Conservation (phyloP, 169 alveolate genomes). For the Plasmodium vivax region DNA sequence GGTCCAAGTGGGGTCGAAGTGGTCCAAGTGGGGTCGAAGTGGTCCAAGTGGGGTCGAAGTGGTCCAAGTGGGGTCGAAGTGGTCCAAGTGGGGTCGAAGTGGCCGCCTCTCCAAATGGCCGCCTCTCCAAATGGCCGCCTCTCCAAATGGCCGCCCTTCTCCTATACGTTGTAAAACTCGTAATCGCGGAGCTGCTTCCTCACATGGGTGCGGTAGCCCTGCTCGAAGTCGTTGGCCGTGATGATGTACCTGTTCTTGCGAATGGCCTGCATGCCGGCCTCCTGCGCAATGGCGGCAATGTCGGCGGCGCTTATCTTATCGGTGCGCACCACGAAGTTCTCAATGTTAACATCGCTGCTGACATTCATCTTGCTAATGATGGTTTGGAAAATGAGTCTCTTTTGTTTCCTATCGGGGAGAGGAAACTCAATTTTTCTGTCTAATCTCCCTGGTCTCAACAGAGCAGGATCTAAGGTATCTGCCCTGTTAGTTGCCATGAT, state of each 20-base stretch:
- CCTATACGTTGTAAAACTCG: constrained; percentile 88
- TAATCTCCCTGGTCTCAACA: constrained; percentile 97
- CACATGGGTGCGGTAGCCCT: constrained; percentile 92
- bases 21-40: too few species aligned
- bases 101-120: neutral
- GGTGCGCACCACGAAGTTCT: constrained; percentile 96
- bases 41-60: too few species aligned
- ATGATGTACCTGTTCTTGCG: constrained; percentile 93
- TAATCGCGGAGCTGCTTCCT: constrained; percentile 91
- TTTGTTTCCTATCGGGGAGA: constrained; percentile 98
- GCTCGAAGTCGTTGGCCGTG: constrained; percentile 94
- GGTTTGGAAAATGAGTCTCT: constrained; percentile 94
- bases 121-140: neutral
- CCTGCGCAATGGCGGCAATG: constrained; percentile 98
- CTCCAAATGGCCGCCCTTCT: neutral
- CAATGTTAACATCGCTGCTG: constrained; percentile 98
- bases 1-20: too few species aligned
- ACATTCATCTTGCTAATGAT: constrained; percentile 98
- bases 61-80: too few species aligned
- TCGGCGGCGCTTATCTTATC: constrained; percentile 99
- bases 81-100: too few species aligned
- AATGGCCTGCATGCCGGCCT: constrained; percentile 99
- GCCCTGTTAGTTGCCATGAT: constrained; percentile 99
- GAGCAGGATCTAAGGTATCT: constrained; percentile 99
- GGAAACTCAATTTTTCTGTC: constrained; percentile 99